Evolutionary conservation across 73 alveolate genomes (phyloP), one percentile per base, ranked within the genome.

Genomic region (Symbiodinium pilosum): DNA sequence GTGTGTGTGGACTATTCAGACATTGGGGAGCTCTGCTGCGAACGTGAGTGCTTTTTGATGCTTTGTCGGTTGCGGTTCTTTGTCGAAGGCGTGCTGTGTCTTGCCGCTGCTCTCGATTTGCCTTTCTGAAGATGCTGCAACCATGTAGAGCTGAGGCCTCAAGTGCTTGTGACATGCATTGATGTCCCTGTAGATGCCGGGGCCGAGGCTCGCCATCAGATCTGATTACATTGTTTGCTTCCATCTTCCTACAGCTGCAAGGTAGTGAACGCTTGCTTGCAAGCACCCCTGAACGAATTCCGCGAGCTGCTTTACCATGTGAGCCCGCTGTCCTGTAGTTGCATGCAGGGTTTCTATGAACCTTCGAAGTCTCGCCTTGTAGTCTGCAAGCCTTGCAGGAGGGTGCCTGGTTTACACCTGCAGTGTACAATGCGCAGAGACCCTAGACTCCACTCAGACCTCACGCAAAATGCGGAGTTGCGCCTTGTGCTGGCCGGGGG

Each of bases 381-480:
- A 54, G 32, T 51, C 12, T 1, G 26, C 26, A 30, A 54, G 73
- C 34, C 73, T 54, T 54, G 38, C 3, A 91, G 96, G 96, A 91
- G 36, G 96, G 96, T 8, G 77, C 96, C 11, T 91, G 96, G 96
- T 91, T 68, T 32, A 91, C 96, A 24, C 96, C 96, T n/a, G 96
- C 96, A 42, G 96, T 91, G 75, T 91, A 91, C 77, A 69, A 91
- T n/a, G 96, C 96, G 96, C 84, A n/a, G n/a, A n/a, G n/a, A n/a
- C n/a, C n/a, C n/a, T n/a, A n/a, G n/a, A n/a, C n/a, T n/a, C n/a
- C n/a, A n/a, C n/a, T n/a, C n/a, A n/a, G n/a, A n/a, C n/a, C n/a
- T n/a, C n/a, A 2, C 96, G 11, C 14, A 43, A 12, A 36, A 73
- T 36, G 32, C 24, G n/a, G 77, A 4, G 41, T 41, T 75, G 24